Evolutionary conservation across 805 yeast species (phyloP).

Genomic region (Myxozyma sirexii): DNA sequence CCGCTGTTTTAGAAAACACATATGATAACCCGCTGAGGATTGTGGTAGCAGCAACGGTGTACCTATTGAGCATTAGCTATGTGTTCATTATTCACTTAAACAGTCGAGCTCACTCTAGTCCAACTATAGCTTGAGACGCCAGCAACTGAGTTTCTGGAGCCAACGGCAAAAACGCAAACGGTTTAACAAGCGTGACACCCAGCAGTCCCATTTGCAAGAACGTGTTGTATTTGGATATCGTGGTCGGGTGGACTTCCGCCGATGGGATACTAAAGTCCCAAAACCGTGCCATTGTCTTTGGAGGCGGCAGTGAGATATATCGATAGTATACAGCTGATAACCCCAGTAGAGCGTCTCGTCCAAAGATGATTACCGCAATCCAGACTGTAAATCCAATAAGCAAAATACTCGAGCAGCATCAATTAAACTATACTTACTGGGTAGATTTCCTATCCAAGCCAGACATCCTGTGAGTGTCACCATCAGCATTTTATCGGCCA

Average conservation of each 20-base stretch:
- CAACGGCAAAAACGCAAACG: slow-evolving; percentile 50
- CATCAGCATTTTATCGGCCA: slow-evolving; percentile 93
- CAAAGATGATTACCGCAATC: slow-evolving; percentile 71
- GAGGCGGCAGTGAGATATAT: slow-evolving; percentile 71
- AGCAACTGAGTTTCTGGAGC: slow-evolving; percentile 39
- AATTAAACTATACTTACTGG: slow-evolving; percentile 50
- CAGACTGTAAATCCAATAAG: slow-evolving; percentile 46
- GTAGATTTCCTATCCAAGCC: slow-evolving; percentile 69
- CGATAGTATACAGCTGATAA: slow-evolving; percentile 72
- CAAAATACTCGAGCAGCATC: too few species aligned
- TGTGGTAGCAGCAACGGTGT: slow-evolving; percentile 70
- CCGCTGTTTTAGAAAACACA: slow-evolving; percentile 68
- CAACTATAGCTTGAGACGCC: slow-evolving; percentile 35
- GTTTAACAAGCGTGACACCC: slow-evolving; percentile 61
- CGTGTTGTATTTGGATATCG: slow-evolving; percentile 68
- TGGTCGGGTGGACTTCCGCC: slow-evolving; percentile 85
- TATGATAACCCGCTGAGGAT: slow-evolving; percentile 77
- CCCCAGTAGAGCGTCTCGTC: slow-evolving; percentile 77
- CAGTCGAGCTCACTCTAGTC: slow-evolving; percentile 22
- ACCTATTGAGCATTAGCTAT: slow-evolving; percentile 38
- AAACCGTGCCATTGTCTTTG: slow-evolving; percentile 69
- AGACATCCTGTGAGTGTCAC: slow-evolving; percentile 78
- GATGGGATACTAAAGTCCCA: slow-evolving; percentile 81
- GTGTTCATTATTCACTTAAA: not conserved
- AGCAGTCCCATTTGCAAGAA: slow-evolving; percentile 89